A percentile compares a stretch with the other conserved stretches of the same genome.
phyloP scores from a whole-genome alignment of 768 basidiomycete genomes.

The Rickenella mellea region DNA sequence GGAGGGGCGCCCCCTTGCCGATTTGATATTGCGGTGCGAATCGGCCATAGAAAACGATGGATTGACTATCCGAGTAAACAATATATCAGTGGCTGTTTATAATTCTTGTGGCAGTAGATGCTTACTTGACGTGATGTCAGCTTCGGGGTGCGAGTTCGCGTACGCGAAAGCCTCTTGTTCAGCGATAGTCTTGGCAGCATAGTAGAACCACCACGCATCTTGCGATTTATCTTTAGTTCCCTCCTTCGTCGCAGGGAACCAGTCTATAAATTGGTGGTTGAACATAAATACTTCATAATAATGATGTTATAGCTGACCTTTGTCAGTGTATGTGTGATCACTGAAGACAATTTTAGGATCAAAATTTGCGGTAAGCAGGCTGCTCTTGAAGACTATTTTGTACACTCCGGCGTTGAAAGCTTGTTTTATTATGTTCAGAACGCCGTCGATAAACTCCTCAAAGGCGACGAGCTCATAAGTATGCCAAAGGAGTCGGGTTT shows the following conservation, averaged over 20 bases:
- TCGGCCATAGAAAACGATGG: constrained; percentile 30
- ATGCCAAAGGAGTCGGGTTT: too few relatives aligned
- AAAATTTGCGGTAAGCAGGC: constrained; percentile 18
- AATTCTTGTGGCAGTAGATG: neutral
- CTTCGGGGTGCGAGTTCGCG: constrained; percentile 13
- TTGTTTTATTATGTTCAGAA: constrained; percentile 27
- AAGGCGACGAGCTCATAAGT: too few relatives aligned
- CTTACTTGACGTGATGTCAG: constrained; percentile 17
- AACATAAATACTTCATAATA: too few relatives aligned
- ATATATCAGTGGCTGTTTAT: neutral
- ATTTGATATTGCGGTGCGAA: constrained; percentile 19
- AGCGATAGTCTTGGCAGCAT: constrained; percentile 24
- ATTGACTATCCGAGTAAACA: constrained; percentile 19
- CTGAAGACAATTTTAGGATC: too few relatives aligned
- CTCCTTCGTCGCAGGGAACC: constrained; percentile 22
- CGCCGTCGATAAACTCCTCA: constrained; percentile 17
- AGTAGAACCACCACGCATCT: constrained; percentile 13
- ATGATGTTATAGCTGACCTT: too few relatives aligned
- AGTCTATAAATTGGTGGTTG: constrained; percentile 16
- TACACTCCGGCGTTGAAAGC: constrained; percentile 29
- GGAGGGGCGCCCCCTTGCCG: constrained; percentile 17
- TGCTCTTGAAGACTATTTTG: constrained; percentile 33
- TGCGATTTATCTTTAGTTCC: constrained; percentile 9
- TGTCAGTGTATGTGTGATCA: too few relatives aligned
- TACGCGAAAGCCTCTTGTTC: constrained; percentile 17